Evolutionary conservation across 257 asterid genomes (phyloP).

Genomic region (Scutellaria barbata): DNA sequence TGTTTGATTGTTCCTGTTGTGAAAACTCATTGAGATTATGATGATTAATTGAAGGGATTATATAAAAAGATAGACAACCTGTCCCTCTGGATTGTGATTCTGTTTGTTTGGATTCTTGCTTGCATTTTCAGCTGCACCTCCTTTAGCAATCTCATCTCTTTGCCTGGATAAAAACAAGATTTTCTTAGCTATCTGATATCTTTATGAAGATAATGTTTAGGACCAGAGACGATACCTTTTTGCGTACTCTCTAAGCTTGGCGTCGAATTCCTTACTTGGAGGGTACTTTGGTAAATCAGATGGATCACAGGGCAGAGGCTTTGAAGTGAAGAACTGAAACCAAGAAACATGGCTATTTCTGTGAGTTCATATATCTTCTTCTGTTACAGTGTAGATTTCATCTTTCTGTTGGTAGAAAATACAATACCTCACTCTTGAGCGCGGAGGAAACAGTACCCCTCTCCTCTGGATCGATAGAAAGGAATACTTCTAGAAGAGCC

Average conservation of each 20-base stretch:
- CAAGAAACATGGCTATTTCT: not conserved
- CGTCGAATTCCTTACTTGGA: conserved; percentile 84
- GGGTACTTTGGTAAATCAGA: conserved; percentile 77
- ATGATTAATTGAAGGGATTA: not conserved
- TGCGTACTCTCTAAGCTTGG: conserved; percentile 69
- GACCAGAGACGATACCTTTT: conserved; percentile 50
- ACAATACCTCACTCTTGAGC: conserved; percentile 69
- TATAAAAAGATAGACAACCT: conserved; percentile 34
- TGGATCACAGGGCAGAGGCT: conserved; percentile 90
- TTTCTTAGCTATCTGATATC: not conserved
- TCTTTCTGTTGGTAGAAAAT: not conserved
- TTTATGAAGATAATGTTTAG: not conserved
- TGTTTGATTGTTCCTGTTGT: conserved; percentile 49
- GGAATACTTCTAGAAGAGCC: conserved; percentile 71
- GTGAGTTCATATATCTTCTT: not conserved
- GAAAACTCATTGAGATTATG: not conserved
- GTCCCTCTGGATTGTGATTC: conserved; percentile 38
- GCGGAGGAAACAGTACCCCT: conserved; percentile 85
- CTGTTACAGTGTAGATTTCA: not conserved
- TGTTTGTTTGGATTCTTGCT: conserved; percentile 35
- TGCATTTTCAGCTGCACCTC: conserved; percentile 39
- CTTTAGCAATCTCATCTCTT: conserved; percentile 49
- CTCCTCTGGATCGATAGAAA: conserved; percentile 81
- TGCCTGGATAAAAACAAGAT: conserved; percentile 35
- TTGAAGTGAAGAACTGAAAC: conserved; percentile 72